These are phyloP conservation scores for Phytophthora fragariae DNA, from an alignment of 352 stramenopile genomes.

Conservation along the genomic window DNA sequence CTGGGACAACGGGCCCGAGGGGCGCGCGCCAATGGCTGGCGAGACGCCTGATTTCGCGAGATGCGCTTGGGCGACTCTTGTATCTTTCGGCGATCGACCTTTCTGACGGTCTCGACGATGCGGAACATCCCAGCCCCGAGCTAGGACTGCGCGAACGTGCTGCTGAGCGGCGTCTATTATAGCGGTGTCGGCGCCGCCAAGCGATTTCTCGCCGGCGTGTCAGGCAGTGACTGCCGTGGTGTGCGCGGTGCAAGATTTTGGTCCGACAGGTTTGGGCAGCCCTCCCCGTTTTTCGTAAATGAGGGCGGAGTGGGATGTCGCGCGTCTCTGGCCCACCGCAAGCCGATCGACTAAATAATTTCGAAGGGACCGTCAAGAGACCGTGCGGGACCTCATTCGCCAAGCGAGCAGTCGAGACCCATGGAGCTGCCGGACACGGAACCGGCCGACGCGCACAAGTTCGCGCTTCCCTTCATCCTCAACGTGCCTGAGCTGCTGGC, in stretches of 20 bases:
- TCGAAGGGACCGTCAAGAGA: conserved; percentile 1
- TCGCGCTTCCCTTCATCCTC: too few relatives aligned
- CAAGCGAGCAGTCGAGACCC: neutral
- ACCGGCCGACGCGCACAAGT: too few relatives aligned
- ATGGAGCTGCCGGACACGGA: too few relatives aligned
- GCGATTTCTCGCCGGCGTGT: too few relatives aligned
- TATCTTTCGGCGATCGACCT: conserved; percentile 1
- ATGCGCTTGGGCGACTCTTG: neutral
- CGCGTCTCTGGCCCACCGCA: neutral
- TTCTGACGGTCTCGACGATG: neutral
- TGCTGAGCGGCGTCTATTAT: too few relatives aligned
- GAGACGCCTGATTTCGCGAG: neutral
- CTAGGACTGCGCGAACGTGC: too few relatives aligned
- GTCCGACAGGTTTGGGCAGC: neutral
- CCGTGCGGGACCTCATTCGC: neutral
- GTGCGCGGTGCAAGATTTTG: neutral
- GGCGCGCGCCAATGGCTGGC: neutral
- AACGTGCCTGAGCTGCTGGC: too few relatives aligned
- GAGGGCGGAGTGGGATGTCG: neutral
- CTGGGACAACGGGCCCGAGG: neutral
- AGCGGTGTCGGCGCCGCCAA: too few relatives aligned
- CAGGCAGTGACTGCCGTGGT: too few relatives aligned
- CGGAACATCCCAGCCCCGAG: too few relatives aligned
- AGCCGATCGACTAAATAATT: conserved; percentile 5
- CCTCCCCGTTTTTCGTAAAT: neutral